Base-by-base conservation (phyloP, 768 basidiomycete species). In the Tulasnella sp. region DNA sequence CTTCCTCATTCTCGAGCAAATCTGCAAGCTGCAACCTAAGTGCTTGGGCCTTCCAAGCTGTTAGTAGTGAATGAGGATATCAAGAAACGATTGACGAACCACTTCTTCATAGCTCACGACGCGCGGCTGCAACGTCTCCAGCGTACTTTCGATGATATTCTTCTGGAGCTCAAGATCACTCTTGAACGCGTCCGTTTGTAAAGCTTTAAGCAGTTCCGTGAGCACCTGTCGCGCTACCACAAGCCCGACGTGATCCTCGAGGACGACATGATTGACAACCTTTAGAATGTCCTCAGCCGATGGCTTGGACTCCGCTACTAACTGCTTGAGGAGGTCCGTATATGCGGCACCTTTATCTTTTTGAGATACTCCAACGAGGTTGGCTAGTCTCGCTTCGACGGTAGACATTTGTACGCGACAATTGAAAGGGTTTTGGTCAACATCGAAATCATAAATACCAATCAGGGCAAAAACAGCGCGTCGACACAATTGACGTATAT, bases 51-150 rank as follows among this genome's bases (percentile, higher is more conserved):
- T 96, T 60, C 29, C 7, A 4, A 29, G 37, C 44, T 28, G 34
- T 32, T 9, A 28, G 29, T 7, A 12, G 28, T n/a, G 13, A 28
- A 20, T 40, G 12, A 22, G 9, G 29, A 32, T 24, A 6, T 10
- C 16, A 13, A 16, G 37, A 25, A 34, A 47, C 9, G 59, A 6
- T 13, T 25, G 6, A 58, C 77, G 58, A 59, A 90, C 95, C 74
- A 95, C 91, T 66, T 96, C 91, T 63, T 99, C 93, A 60, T 87
- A 93, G 64, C 83, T 90, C 56, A 87, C 88, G 58, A 90, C 75
- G 50, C 86, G 73, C 16, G 83, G 78, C 62, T 88, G 80, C 33
- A 85, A 68, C 28, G 76, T 72, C 16, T 70, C 67, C 29, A 95
- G 71, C 0, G 83, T 81, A 35, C 81, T 79, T 62, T 87, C 72